Percentiles rank a stretch among this genome's conserved stretches.
Evolutionary conservation across 129 eudicot species (phyloP).

Genomic region (Tagetes patula): DNA sequence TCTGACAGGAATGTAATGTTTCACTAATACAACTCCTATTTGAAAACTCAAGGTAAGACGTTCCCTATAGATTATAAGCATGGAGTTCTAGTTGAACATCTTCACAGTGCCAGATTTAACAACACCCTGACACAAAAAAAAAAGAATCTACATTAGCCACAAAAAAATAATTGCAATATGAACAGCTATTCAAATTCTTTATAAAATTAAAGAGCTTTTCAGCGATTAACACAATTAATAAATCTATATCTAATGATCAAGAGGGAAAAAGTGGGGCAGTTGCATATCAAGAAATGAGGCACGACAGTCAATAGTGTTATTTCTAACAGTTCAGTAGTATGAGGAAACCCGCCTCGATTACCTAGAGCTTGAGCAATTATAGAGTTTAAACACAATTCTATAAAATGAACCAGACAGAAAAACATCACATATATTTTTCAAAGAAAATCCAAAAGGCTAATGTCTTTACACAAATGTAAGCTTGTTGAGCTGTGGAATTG

Average conservation of each 20-base stretch:
- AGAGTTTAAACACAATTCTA: neutral
- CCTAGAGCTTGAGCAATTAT: neutral
- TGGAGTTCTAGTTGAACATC: slow-evolving; percentile 6
- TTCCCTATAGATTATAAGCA: slow-evolving; percentile 23
- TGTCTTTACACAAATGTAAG: neutral
- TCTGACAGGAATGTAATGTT: slow-evolving; percentile 12
- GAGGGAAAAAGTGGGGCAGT: neutral
- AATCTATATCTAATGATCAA: slow-evolving; percentile 1
- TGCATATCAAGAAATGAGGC: neutral
- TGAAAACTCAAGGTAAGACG: slow-evolving; percentile 11
- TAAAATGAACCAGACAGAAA: neutral
- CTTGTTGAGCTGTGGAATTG: neutral
- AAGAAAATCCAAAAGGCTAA: neutral
- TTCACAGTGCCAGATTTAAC: slow-evolving; percentile 14
- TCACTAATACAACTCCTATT: slow-evolving; percentile 26
- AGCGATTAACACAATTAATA: neutral
- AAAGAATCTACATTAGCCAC: neutral
- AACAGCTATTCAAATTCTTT: neutral
- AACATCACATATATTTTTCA: neutral
- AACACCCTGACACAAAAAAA: slow-evolving; percentile 25
- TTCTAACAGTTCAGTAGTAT: neutral
- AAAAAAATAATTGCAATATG: neutral
- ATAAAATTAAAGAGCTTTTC: neutral
- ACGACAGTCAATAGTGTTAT: neutral
- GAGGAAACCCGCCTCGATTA: neutral